Evolutionary conservation across 139 green algal genomes (phyloP), one percentile per base, ranked within the genome.

Genomic region (Coelastrella sp.): DNA sequence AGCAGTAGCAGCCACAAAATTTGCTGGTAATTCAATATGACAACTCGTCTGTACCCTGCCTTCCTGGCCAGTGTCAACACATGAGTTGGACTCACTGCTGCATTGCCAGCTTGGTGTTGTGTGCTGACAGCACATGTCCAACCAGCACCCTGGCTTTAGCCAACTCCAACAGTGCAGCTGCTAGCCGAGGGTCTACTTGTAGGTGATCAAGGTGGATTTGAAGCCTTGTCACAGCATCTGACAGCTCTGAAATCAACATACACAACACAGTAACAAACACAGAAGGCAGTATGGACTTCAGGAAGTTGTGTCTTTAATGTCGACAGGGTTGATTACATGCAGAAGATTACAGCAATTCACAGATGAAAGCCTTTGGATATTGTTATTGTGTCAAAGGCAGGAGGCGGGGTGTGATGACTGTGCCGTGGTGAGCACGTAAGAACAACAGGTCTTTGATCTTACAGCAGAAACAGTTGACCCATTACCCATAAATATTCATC

Each of bases 101-200:
- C 53, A 64, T 32, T n/a, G 53, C 53, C 19, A 27, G 17, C 5
- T 34, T 64, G 53, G 53, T 9, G 53, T 6, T 64, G 17, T 64
- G 53, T 32, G 4, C 21, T 5, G 53, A 9, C 6, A 9, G 17
- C 17, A 64, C 71, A 37, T n/a, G 67, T 27, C 69, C 60, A 5
- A 75, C 84, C 57, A 94, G 79, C 64, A 92, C 92, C 62, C 75
- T 53, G 37, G 88, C 88, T 30, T 84, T 75, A 17, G 86, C 89
- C 35, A 94, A 69, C 35, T 79, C 63, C 27, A 93, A 45, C 76
- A 94, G 82, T 38, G 92, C 90, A 17, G n/a, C 25, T 11, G 30
- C 27, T 23, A 51, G 64, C 43, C 34, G 11, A 4, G 3, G 43
- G 6, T 68, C 74, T 19, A 69, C 38, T 38, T 74, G 30, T n/a